Conservation (phyloP, 139 green algal species). For the Haematococcus lacustris region DNA sequence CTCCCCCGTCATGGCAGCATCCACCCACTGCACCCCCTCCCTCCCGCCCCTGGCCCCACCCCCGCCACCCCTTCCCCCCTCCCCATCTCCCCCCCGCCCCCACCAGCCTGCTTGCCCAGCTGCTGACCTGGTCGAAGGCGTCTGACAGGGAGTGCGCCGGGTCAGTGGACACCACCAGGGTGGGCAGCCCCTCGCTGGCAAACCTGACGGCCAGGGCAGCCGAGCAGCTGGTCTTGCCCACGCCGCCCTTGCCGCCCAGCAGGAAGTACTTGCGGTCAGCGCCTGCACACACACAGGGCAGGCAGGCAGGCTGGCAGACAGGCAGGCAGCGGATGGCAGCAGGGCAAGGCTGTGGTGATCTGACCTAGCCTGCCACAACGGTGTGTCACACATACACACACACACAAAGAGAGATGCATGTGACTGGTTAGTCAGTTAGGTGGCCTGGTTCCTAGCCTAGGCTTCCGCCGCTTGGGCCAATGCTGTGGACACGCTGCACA, state of each 20-base stretch:
- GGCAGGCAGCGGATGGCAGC: neutral
- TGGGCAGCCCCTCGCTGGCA: constrained; percentile 59
- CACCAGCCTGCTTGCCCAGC: neutral
- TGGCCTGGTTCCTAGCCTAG: too few relatives aligned
- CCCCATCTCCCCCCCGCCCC: too few relatives aligned
- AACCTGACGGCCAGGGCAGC: constrained; percentile 74
- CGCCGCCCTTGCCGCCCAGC: constrained; percentile 93
- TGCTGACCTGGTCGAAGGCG: constrained; percentile 76
- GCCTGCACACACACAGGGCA: neutral
- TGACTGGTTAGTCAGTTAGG: too few relatives aligned
- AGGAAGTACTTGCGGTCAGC: constrained; percentile 61
- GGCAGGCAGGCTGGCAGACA: neutral
- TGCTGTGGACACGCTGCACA: too few relatives aligned
- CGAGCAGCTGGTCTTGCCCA: constrained; percentile 93
- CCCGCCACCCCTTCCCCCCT: too few relatives aligned
- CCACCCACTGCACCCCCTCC: too few relatives aligned
- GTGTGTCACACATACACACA: too few relatives aligned
- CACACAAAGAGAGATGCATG: too few relatives aligned
- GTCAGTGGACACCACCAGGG: constrained; percentile 95
- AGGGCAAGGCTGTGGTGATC: neutral
- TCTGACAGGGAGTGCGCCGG: constrained; percentile 96
- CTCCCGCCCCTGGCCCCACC: too few relatives aligned
- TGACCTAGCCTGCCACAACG: neutral
- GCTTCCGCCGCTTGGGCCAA: too few relatives aligned
- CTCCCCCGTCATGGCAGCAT: too few relatives aligned